These are phyloP conservation scores for Drechslerella dactyloides DNA, from an alignment of 2,329 filamentous ascomycete species.

Conservation along the genomic window DNA sequence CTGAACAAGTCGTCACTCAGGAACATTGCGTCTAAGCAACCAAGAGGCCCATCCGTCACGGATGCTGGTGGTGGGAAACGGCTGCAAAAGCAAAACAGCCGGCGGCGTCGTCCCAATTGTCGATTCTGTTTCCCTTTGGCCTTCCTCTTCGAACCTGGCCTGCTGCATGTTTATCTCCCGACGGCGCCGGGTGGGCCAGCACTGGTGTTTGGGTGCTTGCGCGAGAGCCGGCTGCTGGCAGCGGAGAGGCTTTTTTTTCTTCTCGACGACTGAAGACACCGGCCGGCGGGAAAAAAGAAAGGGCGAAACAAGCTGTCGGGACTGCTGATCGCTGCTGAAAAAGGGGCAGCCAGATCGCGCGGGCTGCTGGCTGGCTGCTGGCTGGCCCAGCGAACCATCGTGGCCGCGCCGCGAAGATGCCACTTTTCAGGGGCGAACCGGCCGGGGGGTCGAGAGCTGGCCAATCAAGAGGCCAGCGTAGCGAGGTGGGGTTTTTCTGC, in stretches of 20 bases:
- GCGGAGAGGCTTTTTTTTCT: slow-evolving; percentile 49
- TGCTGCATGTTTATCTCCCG: slow-evolving; percentile 25
- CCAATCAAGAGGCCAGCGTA: slow-evolving; percentile 34
- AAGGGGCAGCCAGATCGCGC: slow-evolving; percentile 43
- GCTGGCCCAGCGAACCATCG: slow-evolving; percentile 2
- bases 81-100: not conserved
- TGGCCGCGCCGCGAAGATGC: slow-evolving; percentile 7
- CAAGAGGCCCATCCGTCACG: too few species aligned
- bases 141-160: not conserved
- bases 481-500: slow-evolving; percentile 23
- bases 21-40: too few species aligned
- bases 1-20: too few species aligned
- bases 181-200: slow-evolving; percentile 17
- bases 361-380: slow-evolving; percentile 8
- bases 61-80: slow-evolving; percentile 1
- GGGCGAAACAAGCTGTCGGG: slow-evolving; percentile 50
- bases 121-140: slow-evolving; percentile 6
- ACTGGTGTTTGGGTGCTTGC: slow-evolving; percentile 27
- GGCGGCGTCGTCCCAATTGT: not conserved
- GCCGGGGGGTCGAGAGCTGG: slow-evolving; percentile 12
- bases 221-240: slow-evolving; percentile 49
- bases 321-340: slow-evolving; percentile 51
- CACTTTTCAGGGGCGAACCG: slow-evolving; percentile 28
- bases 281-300: slow-evolving; percentile 9
- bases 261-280: not conserved